Base-by-base conservation (phyloP, 1,139 yeast genomes). In the Blastobotrys illinoisensis region DNA sequence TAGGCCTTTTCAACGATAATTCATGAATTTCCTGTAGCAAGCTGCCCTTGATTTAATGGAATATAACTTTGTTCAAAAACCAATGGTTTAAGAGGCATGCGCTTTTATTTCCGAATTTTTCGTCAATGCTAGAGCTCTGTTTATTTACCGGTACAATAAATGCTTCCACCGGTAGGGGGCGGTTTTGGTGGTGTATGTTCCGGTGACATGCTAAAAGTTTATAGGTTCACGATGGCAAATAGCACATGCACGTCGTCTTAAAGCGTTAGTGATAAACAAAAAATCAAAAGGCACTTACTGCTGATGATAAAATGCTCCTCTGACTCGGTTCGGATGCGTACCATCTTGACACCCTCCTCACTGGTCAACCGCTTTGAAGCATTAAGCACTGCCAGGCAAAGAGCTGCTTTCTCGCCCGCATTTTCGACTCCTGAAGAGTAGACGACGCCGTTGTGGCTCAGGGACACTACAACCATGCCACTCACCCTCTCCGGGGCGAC, bases 241-340 rank as follows among this genome's bases (percentile, higher is more conserved):
- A 54, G 26, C 24, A 54, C 21, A 49, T 50, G 51, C 3, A 52
- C 21, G 3, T 50, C 56, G 23, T 53, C 54, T 51, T 32, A 23
- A 11, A 18, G 13, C 13, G 52, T 45, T 28, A 28, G 48, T 19
- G 18, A 16, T 9, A 5, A 23, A 7, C 7, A 24, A 26, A 5
- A 16, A 7, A 7, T 2, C 7, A 26, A 20, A 11, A 13, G n/a
- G 4, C 3, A 46, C 56, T 21, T 48, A 54, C 56, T 56, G 18
- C 54, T 52, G 19, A 52, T 50, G 21, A 56, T 51, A 46, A 56
- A 56, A 23, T 54, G 53, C 23, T 56, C 59, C 19, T 20, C 23
- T 3, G 48, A 13, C 2, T 55, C 55, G 1, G 59, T 56, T 11
- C 59, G 52, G 3, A 55, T 43, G 2, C 59, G 52, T 9, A 56